A percentile compares a stretch with the other conserved stretches of the same genome.
These are phyloP conservation scores for Hypomyces rosellus DNA, from an alignment of 2,329 filamentous ascomycete species.

Conservation along the genomic window DNA sequence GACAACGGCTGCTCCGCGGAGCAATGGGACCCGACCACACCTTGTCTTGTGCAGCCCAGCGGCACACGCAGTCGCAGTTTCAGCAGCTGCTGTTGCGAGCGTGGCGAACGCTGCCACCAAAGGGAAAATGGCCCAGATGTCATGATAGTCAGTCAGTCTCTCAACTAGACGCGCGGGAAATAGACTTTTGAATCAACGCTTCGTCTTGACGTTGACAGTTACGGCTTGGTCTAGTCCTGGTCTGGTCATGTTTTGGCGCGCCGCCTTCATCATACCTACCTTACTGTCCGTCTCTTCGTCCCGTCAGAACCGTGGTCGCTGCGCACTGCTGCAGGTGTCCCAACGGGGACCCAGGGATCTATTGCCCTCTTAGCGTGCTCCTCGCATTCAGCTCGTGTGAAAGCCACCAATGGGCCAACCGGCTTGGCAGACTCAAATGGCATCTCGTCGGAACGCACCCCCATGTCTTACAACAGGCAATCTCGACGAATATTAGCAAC, in stretches of 20 bases:
- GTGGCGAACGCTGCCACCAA: neutral
- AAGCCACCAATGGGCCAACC: constrained; percentile 8
- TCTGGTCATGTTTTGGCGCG: no score
- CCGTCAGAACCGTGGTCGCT: neutral
- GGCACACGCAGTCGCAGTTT: neutral
- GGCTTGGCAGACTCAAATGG: constrained; percentile 7
- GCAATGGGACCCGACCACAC: no score
- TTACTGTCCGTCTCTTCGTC: no score
- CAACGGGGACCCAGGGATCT: constrained; percentile 7
- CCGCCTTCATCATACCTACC: no score
- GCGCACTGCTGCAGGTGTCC: neutral
- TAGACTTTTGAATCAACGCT: no score
- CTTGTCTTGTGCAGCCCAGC: neutral
- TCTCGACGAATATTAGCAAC: constrained; percentile 19
- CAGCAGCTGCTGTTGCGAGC: neutral
- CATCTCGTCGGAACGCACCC: constrained; percentile 10
- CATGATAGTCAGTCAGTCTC: no score
- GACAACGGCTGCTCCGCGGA: no score
- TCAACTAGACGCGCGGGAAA: no score
- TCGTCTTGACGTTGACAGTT: no score
- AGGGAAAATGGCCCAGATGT: no score
- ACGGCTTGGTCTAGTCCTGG: no score
- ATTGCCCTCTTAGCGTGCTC: constrained; percentile 10
- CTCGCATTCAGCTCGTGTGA: constrained; percentile 9
- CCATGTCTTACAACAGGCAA: constrained; percentile 19